These are phyloP conservation scores for Hymenoscyphus repandus DNA, from an alignment of 2,329 filamentous ascomycete genomes.

Conservation along the genomic window DNA sequence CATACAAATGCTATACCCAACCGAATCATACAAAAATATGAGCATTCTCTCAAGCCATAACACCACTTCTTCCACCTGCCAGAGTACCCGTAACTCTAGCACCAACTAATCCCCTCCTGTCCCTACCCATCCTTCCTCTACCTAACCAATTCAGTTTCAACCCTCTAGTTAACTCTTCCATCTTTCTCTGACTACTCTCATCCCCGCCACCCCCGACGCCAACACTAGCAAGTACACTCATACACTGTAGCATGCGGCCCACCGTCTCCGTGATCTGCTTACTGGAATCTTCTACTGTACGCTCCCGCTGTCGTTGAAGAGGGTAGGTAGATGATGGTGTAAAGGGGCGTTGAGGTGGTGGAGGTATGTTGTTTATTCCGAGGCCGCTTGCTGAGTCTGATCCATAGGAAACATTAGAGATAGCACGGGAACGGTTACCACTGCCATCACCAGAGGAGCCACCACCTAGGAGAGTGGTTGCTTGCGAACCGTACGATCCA, in stretches of 20 bases:
- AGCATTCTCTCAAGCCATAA: background rate
- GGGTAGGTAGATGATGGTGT: conserved; percentile 27
- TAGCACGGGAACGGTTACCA: conserved; percentile 67
- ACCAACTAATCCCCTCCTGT: conserved; percentile 77
- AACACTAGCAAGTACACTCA: conserved; percentile 80
- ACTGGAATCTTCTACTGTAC: conserved; percentile 55
- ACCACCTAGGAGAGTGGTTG: conserved; percentile 65
- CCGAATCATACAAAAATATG: too few relatives aligned
- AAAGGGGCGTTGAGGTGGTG: conserved; percentile 27
- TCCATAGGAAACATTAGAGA: conserved; percentile 74
- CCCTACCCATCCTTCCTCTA: conserved; percentile 79
- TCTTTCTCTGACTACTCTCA: conserved; percentile 70
- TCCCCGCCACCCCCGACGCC: conserved; percentile 39
- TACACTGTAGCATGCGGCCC: conserved; percentile 91
- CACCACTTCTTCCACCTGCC: conserved; percentile 1
- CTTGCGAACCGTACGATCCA: conserved; percentile 75
- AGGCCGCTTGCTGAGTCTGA: conserved; percentile 31
- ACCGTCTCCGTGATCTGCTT: conserved; percentile 90
- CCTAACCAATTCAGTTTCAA: conserved; percentile 97
- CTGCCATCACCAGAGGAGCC: conserved; percentile 46
- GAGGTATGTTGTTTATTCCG: conserved; percentile 23
- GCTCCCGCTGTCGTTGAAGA: conserved; percentile 26
- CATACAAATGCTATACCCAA: too few relatives aligned
- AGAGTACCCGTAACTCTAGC: conserved; percentile 24
- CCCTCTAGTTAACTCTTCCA: conserved; percentile 78